Percentiles rank a stretch among this genome's conserved stretches.
Conservation (phyloP, 768 basidiomycete genomes). For the Boletus sp. region DNA sequence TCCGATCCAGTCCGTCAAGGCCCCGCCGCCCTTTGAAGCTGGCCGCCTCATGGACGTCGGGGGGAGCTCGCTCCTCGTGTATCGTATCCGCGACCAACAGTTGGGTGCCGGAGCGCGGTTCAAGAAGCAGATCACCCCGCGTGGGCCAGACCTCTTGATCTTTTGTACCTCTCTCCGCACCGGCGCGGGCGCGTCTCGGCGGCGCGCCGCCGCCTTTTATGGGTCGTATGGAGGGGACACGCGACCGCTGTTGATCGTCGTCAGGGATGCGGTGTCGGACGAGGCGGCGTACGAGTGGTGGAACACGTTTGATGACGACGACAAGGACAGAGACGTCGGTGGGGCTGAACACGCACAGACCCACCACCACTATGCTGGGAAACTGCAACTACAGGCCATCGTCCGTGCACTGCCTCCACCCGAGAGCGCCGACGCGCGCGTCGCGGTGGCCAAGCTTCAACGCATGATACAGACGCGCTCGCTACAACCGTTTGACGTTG, state of each 20-base stretch:
- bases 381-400: conserved; percentile 21
- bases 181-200: conserved; percentile 6
- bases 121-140: conserved; percentile 23
- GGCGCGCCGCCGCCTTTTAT: conserved; percentile 16
- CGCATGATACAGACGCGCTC: conserved; percentile 22
- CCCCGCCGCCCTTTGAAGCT: conserved; percentile 18
- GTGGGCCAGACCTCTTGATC: conserved; percentile 27
- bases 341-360: not conserved
- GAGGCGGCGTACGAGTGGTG: conserved; percentile 23
- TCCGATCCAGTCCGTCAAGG: conserved; percentile 10
- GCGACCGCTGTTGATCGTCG: conserved; percentile 26
- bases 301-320: conserved; percentile 6
- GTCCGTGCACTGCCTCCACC: conserved; percentile 22
- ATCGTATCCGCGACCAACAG: conserved; percentile 23
- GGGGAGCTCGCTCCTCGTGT: conserved; percentile 16
- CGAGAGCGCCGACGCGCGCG: not conserved
- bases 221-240: conserved; percentile 26
- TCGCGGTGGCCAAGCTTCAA: conserved; percentile 10
- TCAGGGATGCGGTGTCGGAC: conserved; percentile 21
- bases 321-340: not conserved
- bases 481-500: conserved; percentile 22
- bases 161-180: conserved; percentile 16
- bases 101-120: conserved; percentile 21
- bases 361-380: not conserved
- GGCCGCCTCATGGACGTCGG: conserved; percentile 20